phyloP scores from a whole-genome alignment of 1,284 basidiomycete genomes.

The Heterobasidion occidentale region DNA sequence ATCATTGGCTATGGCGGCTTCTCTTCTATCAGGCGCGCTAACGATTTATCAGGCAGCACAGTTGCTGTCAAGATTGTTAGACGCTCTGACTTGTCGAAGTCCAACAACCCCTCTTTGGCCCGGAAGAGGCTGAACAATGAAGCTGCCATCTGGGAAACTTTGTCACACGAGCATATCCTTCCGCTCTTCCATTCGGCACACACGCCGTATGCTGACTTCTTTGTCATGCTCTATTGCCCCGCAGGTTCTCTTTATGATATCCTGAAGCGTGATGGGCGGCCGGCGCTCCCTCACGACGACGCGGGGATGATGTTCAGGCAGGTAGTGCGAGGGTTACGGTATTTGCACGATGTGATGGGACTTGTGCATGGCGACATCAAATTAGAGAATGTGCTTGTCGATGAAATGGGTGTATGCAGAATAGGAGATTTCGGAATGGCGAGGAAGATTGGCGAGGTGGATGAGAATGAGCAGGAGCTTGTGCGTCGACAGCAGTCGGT shows the following conservation, averaged over 20 bases:
- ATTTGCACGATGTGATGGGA: slow-evolving; percentile 74
- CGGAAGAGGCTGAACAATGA: slow-evolving; percentile 69
- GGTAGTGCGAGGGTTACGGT: slow-evolving; percentile 79
- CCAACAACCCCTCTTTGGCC: slow-evolving; percentile 35
- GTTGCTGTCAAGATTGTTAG: slow-evolving; percentile 82
- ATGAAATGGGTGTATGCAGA: slow-evolving; percentile 74
- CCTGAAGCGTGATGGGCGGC: slow-evolving; percentile 61
- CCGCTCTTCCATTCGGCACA: slow-evolving; percentile 71
- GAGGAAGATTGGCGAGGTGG: slow-evolving; percentile 45
- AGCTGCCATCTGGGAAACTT: slow-evolving; percentile 69
- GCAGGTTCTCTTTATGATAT: slow-evolving; percentile 85
- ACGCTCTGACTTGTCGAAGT: slow-evolving; percentile 42
- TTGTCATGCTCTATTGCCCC: slow-evolving; percentile 79
- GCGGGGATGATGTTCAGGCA: slow-evolving; percentile 87
- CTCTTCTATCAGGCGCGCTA: slow-evolving; percentile 77
- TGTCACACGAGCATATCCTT: slow-evolving; percentile 74
- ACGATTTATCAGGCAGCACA: slow-evolving; percentile 54
- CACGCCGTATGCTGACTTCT: slow-evolving; percentile 66
- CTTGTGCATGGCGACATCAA: slow-evolving; percentile 93
- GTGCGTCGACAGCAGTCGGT: slow-evolving; percentile 14
- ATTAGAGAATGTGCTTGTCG: slow-evolving; percentile 92
- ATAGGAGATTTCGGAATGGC: slow-evolving; percentile 85
- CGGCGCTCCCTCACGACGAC: slow-evolving; percentile 64
- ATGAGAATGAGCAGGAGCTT: slow-evolving; percentile 26
- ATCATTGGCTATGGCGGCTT: slow-evolving; percentile 82